These are phyloP conservation scores for Alloteropsis angusta DNA, from an alignment of 202 grass and related monocot genomes.

Conservation along the genomic window DNA sequence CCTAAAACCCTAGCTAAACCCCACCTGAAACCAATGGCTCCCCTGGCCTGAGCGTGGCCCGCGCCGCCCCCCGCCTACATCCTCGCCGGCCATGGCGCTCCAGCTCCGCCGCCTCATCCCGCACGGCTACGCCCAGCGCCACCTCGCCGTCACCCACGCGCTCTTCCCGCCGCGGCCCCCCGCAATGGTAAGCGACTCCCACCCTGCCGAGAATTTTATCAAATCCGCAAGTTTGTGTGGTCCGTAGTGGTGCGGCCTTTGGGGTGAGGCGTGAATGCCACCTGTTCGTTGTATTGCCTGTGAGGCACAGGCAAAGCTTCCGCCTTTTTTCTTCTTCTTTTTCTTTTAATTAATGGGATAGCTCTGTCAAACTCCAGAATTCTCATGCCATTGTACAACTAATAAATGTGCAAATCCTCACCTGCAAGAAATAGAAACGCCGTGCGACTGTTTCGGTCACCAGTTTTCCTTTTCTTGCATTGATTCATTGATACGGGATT, in stretches of 20 bases:
- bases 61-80: not conserved
- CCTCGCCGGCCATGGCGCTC: constrained; percentile 43
- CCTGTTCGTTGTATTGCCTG: not conserved
- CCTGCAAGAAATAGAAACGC: not conserved
- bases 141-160: constrained; percentile 27
- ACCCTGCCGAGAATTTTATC: not conserved
- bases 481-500: not conserved
- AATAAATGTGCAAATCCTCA: not conserved
- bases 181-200: constrained; percentile 35
- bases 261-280: not conserved
- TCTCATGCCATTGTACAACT: not conserved
- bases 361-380: not conserved
- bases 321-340: not conserved
- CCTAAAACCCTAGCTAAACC: constrained; percentile 22
- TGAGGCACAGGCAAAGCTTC: not conserved
- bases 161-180: constrained; percentile 15
- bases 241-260: not conserved
- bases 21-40: not conserved
- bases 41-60: constrained; percentile 24
- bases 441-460: not conserved
- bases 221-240: not conserved
- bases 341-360: not conserved
- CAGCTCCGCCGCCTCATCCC: constrained; percentile 63
- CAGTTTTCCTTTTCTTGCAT: not conserved
- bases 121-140: constrained; percentile 30